These are phyloP conservation scores for Gastrolobium villosum DNA, from an alignment of 306 rosid genomes.

Conservation along the genomic window DNA sequence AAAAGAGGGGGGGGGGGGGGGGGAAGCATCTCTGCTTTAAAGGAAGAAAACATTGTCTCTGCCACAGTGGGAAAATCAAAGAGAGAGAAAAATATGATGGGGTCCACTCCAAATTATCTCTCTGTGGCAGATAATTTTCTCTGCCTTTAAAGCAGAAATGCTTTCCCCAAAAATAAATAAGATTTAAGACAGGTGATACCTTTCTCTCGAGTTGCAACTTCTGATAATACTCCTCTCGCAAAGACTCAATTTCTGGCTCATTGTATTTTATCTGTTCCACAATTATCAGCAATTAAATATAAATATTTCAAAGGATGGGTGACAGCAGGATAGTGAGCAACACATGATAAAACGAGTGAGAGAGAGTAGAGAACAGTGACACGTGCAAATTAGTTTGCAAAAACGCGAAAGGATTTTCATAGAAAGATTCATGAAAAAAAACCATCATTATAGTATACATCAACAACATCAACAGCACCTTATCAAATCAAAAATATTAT, in stretches of 20 bases:
- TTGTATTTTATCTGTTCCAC: constrained; percentile 75
- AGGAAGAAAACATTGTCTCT: no score
- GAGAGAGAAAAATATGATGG: no score
- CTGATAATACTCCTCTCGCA: constrained; percentile 86
- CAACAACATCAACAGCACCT: no score
- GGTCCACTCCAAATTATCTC: no score
- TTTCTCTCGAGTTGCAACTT: constrained; percentile 81
- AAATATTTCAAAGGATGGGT: constrained; percentile 10
- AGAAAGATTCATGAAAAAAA: not conserved
- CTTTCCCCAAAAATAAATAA: constrained; percentile 6
- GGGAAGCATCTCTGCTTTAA: no score
- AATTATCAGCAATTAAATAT: constrained; percentile 44
- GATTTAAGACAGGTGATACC: constrained; percentile 50
- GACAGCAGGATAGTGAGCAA: constrained; percentile 9
- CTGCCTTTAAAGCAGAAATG: no score
- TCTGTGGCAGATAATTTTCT: no score
- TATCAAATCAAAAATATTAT: no score
- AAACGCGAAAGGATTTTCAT: not conserved
- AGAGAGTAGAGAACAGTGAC: not conserved
- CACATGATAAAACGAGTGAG: no score
- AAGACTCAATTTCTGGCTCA: constrained; percentile 77
- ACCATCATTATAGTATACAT: not conserved
- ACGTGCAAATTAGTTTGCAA: not conserved
- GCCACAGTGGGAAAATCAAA: no score
- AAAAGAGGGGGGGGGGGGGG: no score